Base-by-base conservation (phyloP, 495 filamentous ascomycete genomes). In the Jackrogersella minutella region DNA sequence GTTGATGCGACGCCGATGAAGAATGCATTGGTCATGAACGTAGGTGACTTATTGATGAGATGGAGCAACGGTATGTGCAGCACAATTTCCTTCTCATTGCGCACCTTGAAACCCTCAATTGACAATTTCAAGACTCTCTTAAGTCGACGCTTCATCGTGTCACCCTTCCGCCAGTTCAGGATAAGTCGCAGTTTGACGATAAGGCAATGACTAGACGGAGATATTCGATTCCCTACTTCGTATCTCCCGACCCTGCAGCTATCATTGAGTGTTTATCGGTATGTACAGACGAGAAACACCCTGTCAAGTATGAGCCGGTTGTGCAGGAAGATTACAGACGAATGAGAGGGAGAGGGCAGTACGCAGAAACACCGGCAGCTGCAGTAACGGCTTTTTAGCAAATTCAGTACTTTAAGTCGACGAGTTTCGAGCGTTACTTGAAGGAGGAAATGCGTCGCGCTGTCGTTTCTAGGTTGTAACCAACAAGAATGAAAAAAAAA, bases 161-260 rank as follows among this genome's bases (percentile, higher is more conserved):
- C 5, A 77, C 75, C 6, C 53, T 82, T 6, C 84, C 84, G 30
- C 74, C 77, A 2, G 67, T 69, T 1, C 67, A 79, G 0, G 56
- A 66, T 0, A 75, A 81, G 64, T 67, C 71, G 21, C 73, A 78
- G 39, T 69, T 74, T 11, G 75, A 79, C 5, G 56, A 67, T n/a
- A 62, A 77, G 14, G 68, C 78, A 5, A 82, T 86, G 75, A 86
- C 83, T 2, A 74, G 75, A 49, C 74, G 81, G 28, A 74, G 86
- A 28, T 89, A 85, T 58, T 88, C 85, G 11, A 88, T 89, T 63
- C 85, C 86, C 2, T 89, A 85, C 72, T 90, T 88, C 64, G 75
- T 88, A 49, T 75, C 79, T 21, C 82, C 85, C 0, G 84, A 89
- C 68, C 75, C 78, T 30, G 77, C 83, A 30, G 72, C 79, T 16